Conservation (phyloP, 2,329 filamentous ascomycete genomes). For the Ophiognomonia clavigignenti-juglandacearum region DNA sequence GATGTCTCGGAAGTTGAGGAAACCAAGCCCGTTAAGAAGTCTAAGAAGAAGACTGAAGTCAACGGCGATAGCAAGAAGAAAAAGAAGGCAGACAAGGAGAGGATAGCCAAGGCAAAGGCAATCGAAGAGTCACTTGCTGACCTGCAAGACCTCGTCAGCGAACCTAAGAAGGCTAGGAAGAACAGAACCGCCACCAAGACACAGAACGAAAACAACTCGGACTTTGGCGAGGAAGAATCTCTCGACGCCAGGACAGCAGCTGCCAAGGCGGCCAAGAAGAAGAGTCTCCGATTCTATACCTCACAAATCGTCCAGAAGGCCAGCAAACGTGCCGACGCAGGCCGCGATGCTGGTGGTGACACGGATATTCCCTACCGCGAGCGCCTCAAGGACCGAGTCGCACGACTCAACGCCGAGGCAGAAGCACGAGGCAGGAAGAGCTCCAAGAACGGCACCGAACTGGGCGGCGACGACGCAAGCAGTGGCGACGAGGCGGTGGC, state of each 20-base stretch:
- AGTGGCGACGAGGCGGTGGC: conserved; percentile 61
- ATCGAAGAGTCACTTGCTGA: conserved; percentile 68
- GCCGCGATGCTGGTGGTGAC: conserved; percentile 72
- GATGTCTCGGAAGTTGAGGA: conserved; percentile 21
- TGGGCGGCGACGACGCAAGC: conserved; percentile 57
- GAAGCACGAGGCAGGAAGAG: conserved; percentile 72
- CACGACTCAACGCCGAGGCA: conserved; percentile 81
- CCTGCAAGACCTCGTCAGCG: conserved; percentile 57
- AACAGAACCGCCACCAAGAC: conserved; percentile 23
- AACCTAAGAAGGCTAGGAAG: conserved; percentile 39
- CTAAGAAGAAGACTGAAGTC: conserved; percentile 22
- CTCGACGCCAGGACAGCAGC: conserved; percentile 75
- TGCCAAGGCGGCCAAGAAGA: conserved; percentile 86
- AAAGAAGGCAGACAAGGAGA: conserved; percentile 33
- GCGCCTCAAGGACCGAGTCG: conserved; percentile 78
- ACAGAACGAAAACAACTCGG: conserved; percentile 68
- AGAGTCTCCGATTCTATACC: conserved; percentile 94
- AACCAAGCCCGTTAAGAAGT: conserved; percentile 26
- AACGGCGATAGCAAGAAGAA: conserved; percentile 23
- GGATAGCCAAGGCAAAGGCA: conserved; percentile 42
- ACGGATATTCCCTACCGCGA: conserved; percentile 84
- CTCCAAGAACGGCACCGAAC: conserved; percentile 57
- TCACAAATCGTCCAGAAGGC: conserved; percentile 95
- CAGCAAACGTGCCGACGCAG: conserved; percentile 72
- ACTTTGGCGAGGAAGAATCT: conserved; percentile 86